phyloP scores from a whole-genome alignment of 495 filamentous ascomycete genomes.

The Penicillium mononematosum region DNA sequence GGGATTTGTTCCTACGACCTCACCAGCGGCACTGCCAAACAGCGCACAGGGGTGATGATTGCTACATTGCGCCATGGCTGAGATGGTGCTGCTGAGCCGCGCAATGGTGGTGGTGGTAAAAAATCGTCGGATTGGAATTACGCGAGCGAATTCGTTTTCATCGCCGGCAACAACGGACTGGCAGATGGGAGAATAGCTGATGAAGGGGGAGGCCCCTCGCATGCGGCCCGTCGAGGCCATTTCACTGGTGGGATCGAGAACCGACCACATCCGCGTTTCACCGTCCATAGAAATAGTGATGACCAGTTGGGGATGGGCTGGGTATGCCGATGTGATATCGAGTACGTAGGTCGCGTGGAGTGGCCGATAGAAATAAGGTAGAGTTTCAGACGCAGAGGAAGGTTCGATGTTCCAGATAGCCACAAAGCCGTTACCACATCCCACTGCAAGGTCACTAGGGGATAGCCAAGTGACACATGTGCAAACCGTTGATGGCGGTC shows the following conservation, averaged over 20 bases:
- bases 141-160: constrained; percentile 55
- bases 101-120: constrained; percentile 48
- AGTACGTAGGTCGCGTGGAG: constrained; percentile 62
- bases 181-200: constrained; percentile 57
- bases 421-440: constrained; percentile 61
- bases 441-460: constrained; percentile 56
- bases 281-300: constrained; percentile 58
- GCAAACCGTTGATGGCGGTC: constrained; percentile 50
- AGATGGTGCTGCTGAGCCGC: constrained; percentile 39
- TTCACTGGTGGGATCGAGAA: constrained; percentile 51
- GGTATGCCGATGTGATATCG: constrained; percentile 55
- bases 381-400: constrained; percentile 25
- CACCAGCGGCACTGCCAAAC: constrained; percentile 57
- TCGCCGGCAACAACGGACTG: constrained; percentile 56
- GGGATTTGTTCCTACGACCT: constrained; percentile 56
- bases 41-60: constrained; percentile 54
- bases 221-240: constrained; percentile 49
- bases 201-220: constrained; percentile 46
- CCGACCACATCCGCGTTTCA: constrained; percentile 55
- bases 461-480: constrained; percentile 65
- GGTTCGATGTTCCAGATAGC: constrained; percentile 55
- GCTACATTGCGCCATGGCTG: constrained; percentile 42
- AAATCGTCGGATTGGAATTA: constrained; percentile 55
- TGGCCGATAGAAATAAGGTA: constrained; percentile 55
- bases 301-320: constrained; percentile 57